Percentiles rank a stretch among this genome's conserved stretches.
These are phyloP conservation scores for Vitis hybrid DNA, from an alignment of 177 flowering plant species.

Conservation along the genomic window DNA sequence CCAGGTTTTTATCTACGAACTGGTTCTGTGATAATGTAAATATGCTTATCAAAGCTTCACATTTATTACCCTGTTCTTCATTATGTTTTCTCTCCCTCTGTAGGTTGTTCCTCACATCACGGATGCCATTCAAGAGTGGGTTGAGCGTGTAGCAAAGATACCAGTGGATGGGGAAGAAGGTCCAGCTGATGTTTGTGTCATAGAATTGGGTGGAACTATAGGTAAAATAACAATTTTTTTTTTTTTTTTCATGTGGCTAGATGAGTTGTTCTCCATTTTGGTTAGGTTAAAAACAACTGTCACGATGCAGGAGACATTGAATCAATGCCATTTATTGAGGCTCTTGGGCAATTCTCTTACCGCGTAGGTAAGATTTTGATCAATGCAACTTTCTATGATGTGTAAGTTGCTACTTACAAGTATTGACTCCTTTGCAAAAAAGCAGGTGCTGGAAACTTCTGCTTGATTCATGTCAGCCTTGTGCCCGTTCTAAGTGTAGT, in stretches of 20 bases:
- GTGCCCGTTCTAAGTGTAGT: slow-evolving; percentile 92
- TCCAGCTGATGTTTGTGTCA: slow-evolving; percentile 95
- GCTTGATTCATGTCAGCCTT: slow-evolving; percentile 95
- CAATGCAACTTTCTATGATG: too few species aligned
- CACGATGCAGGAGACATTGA: slow-evolving; percentile 88
- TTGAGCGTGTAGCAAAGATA: slow-evolving; percentile 75
- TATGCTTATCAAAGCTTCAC: too few species aligned
- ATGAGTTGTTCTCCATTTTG: background rate
- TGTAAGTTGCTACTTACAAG: background rate
- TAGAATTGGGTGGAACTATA: slow-evolving; percentile 96
- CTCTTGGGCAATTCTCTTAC: slow-evolving; percentile 90
- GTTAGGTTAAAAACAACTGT: background rate
- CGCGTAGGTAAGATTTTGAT: slow-evolving; percentile 68
- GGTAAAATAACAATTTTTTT: slow-evolving; percentile 37
- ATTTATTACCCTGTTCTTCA: background rate
- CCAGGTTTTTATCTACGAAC: slow-evolving; percentile 49
- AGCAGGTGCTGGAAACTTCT: slow-evolving; percentile 86
- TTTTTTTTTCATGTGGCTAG: background rate
- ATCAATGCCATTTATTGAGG: slow-evolving; percentile 94
- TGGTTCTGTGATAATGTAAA: too few species aligned
- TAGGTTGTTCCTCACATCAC: slow-evolving; percentile 98
- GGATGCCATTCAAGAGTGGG: slow-evolving; percentile 97
- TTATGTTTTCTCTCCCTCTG: background rate
- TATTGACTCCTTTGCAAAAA: slow-evolving; percentile 1
- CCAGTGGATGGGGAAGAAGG: slow-evolving; percentile 93